phyloP scores from a whole-genome alignment of 2,329 filamentous ascomycete species.

The Exophiala sp. region DNA sequence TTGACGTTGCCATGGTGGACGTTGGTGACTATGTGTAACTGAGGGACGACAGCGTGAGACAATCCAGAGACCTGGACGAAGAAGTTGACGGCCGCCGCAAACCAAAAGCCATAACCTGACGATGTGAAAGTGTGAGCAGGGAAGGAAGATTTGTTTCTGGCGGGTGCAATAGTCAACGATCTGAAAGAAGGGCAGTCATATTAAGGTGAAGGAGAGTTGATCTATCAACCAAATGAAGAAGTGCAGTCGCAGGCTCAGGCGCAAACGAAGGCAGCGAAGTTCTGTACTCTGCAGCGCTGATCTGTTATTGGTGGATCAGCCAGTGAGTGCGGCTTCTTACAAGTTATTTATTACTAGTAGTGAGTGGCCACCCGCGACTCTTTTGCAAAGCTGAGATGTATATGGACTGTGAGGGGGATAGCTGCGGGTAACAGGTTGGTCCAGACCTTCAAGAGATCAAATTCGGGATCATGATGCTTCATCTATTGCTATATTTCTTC shows the following conservation, averaged over 20 bases:
- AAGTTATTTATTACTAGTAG: too few relatives aligned
- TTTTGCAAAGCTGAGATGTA: too few relatives aligned
- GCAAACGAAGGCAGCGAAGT: neutral
- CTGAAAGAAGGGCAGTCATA: neutral
- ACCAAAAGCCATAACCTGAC: constrained; percentile 14
- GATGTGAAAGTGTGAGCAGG: neutral
- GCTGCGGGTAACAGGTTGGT: too few relatives aligned
- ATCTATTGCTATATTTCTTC: too few relatives aligned
- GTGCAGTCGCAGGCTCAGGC: neutral
- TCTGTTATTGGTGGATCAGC: neutral
- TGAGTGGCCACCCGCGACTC: too few relatives aligned
- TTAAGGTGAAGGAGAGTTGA: neutral
- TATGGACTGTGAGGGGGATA: too few relatives aligned
- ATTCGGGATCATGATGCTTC: too few relatives aligned
- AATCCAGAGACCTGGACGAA: constrained; percentile 3
- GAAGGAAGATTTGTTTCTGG: neutral
- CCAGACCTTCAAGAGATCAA: too few relatives aligned
- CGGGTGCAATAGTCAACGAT: neutral
- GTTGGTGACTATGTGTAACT: neutral
- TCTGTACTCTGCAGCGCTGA: too few relatives aligned
- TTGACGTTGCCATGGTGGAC: constrained; percentile 17
- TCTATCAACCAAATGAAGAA: neutral
- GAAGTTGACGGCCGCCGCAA: constrained; percentile 4
- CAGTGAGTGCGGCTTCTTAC: constrained; percentile 5
- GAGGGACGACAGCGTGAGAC: neutral